A percentile compares a stretch with the other conserved stretches of the same genome.
phyloP scores from a whole-genome alignment of 2,329 filamentous ascomycete species.

The Furcasterigmium furcatum region DNA sequence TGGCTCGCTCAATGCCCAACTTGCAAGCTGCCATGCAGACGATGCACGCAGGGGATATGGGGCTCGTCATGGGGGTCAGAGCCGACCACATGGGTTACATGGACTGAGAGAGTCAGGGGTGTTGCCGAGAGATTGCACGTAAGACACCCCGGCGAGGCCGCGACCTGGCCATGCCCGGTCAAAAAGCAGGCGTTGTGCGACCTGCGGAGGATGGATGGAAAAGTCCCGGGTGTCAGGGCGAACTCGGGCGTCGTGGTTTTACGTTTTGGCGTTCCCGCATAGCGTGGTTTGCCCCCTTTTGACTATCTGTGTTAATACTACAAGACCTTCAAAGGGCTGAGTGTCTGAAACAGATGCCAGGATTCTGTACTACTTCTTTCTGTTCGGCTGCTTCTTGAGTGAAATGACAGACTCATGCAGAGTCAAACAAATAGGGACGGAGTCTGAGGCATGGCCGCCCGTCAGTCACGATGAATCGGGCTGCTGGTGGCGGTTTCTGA shows the following conservation, averaged over 20 bases:
- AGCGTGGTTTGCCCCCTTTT: neutral
- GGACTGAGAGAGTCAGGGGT: constrained; percentile 29
- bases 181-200: too few relatives aligned
- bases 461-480: too few relatives aligned
- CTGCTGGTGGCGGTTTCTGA: too few relatives aligned
- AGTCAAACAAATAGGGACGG: too few relatives aligned
- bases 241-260: neutral
- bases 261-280: neutral
- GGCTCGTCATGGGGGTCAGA: constrained; percentile 40
- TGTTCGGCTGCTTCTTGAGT: too few relatives aligned
- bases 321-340: neutral
- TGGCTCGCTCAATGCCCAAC: constrained; percentile 43
- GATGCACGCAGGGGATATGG: constrained; percentile 39
- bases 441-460: too few relatives aligned
- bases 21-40: constrained; percentile 39
- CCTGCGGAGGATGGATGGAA: neutral
- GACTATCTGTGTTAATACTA: neutral
- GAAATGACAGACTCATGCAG: too few relatives aligned
- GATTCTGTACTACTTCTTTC: too few relatives aligned
- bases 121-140: neutral
- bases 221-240: neutral
- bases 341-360: neutral
- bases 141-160: too few relatives aligned
- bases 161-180: too few relatives aligned
- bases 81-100: constrained; percentile 54